Conservation (phyloP, 2,329 filamentous ascomycete genomes). For the Paraphaeosphaeria minitans region DNA sequence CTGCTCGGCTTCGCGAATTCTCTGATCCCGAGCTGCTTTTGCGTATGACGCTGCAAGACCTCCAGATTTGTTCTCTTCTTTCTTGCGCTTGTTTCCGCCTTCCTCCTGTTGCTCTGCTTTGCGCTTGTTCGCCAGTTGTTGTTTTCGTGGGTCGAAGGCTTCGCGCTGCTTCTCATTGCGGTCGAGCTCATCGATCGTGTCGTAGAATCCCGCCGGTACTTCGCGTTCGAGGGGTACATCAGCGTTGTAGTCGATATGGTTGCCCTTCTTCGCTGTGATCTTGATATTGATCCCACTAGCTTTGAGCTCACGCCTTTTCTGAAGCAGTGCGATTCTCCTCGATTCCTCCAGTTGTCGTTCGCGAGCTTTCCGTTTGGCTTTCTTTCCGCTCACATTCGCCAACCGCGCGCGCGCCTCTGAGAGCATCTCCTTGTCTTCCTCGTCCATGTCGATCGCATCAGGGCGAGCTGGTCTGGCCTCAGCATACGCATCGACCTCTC, state of each 20-base stretch:
- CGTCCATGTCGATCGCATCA: conserved; percentile 96
- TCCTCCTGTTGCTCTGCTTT: conserved; percentile 91
- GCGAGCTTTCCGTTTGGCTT: conserved; percentile 95
- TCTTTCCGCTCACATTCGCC: conserved; percentile 98
- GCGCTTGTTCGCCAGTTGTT: conserved; percentile 87
- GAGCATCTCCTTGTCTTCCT: conserved; percentile 99
- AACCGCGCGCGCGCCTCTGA: conserved; percentile 95
- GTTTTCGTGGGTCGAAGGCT: conserved; percentile 89
- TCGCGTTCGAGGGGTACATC: conserved; percentile 98
- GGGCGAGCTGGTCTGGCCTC: conserved; percentile 67
- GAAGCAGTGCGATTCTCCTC: conserved; percentile 82
- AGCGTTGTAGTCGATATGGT: conserved; percentile 99
- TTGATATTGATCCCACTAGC: conserved; percentile 99
- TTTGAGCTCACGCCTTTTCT: conserved; percentile 96
- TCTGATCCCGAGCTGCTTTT: conserved; percentile 93
- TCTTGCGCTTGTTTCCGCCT: conserved; percentile 78
- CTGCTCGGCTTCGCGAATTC: conserved; percentile 93
- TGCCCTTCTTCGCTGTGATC: conserved; percentile 85
- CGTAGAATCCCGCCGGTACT: conserved; percentile 86
- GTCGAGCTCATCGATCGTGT: conserved; percentile 80
- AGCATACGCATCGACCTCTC: conserved; percentile 95
- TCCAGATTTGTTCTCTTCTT: conserved; percentile 78
- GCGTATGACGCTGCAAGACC: conserved; percentile 85
- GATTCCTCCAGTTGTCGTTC: conserved; percentile 96
- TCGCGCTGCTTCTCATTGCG: conserved; percentile 84